These are phyloP conservation scores for Scheffersomyces quercinus DNA, from an alignment of 1,139 yeast species.

Conservation along the genomic window DNA sequence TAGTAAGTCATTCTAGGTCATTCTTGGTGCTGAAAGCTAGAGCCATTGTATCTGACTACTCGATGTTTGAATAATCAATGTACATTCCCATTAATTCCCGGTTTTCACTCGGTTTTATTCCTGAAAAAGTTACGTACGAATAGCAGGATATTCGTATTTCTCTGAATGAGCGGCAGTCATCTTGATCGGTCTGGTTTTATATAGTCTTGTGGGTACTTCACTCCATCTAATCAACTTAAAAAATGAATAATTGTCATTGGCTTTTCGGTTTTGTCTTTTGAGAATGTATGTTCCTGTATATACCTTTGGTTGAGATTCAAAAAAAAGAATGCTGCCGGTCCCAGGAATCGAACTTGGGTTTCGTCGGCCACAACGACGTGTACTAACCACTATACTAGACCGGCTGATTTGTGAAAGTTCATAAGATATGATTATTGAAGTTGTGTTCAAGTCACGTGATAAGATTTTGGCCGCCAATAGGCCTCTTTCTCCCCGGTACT, in stretches of 20 bases:
- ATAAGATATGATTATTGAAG: too few species aligned
- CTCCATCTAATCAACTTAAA: too few species aligned
- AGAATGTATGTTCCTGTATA: neutral
- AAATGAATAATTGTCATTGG: too few species aligned
- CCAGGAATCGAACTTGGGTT: conserved; percentile 61
- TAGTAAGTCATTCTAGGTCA: conserved; percentile 3
- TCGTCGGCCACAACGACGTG: conserved; percentile 58
- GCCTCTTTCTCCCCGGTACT: too few species aligned
- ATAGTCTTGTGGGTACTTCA: conserved; percentile 2
- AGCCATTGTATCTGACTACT: too few species aligned
- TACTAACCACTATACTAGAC: conserved; percentile 53
- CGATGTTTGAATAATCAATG: too few species aligned
- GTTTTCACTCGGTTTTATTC: too few species aligned
- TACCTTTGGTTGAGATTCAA: neutral
- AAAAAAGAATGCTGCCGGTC: conserved; percentile 38
- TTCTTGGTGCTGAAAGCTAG: too few species aligned
- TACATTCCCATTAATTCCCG: too few species aligned
- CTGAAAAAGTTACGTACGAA: conserved; percentile 13
- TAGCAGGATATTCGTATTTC: conserved; percentile 16
- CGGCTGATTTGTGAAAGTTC: conserved; percentile 9
- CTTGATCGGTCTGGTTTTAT: conserved; percentile 3
- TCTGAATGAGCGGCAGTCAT: conserved; percentile 16
- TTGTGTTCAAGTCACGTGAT: too few species aligned
- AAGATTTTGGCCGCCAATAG: too few species aligned
- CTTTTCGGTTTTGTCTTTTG: too few species aligned